phyloP scores from a whole-genome alignment of 2,329 filamentous ascomycete species.

The Penicillium sp. region DNA sequence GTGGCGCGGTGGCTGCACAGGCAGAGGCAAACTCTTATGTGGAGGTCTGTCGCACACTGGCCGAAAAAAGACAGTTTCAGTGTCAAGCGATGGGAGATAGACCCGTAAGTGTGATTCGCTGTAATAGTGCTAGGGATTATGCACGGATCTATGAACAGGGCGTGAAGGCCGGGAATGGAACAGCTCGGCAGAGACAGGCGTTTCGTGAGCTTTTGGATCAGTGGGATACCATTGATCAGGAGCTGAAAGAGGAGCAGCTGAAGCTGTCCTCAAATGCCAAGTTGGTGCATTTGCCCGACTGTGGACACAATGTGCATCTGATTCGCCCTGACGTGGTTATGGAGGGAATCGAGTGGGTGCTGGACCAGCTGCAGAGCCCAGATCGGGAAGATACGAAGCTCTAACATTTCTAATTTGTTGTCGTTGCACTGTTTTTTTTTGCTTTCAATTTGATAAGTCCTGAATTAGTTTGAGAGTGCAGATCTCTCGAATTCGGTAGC shows the following conservation, averaged over 20 bases:
- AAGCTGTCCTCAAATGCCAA: conserved; percentile 29
- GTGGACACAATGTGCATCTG: conserved; percentile 41
- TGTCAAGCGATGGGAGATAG: conserved; percentile 24
- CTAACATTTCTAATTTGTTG: neutral
- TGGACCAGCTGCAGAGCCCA: conserved; percentile 8
- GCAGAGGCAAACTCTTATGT: conserved; percentile 23
- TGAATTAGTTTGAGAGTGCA: neutral
- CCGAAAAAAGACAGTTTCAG: conserved; percentile 32
- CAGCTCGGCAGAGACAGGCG: conserved; percentile 26
- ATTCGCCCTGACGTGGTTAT: conserved; percentile 37
- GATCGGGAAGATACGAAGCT: conserved; percentile 4
- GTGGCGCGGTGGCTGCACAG: conserved; percentile 18
- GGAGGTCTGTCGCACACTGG: conserved; percentile 28
- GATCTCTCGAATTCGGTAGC: neutral
- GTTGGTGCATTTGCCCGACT: conserved; percentile 33
- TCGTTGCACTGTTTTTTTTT: neutral
- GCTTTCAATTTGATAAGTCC: neutral
- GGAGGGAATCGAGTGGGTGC: conserved; percentile 37
- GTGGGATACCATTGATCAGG: conserved; percentile 28
- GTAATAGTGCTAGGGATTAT: conserved; percentile 33
- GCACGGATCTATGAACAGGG: conserved; percentile 33
- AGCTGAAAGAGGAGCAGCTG: conserved; percentile 34
- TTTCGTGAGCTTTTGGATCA: conserved; percentile 30
- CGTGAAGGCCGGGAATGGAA: conserved; percentile 34
- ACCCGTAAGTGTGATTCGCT: conserved; percentile 39